Conservation (phyloP, 768 basidiomycete species). For the Mycena kentingensis region DNA sequence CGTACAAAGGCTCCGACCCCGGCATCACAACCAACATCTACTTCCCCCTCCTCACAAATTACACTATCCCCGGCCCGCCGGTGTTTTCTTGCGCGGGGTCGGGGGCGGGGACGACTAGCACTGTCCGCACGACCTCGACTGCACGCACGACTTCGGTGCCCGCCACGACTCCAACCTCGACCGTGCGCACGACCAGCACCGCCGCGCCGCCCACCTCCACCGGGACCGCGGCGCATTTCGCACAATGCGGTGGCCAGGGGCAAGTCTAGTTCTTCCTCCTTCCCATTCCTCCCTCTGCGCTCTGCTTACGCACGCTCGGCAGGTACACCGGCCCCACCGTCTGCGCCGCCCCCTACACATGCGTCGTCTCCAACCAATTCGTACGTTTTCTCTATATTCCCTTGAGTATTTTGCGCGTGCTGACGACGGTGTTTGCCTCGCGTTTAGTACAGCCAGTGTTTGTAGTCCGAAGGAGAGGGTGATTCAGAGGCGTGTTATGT, state of each 20-base stretch:
- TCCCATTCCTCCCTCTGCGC: not conserved
- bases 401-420: too few relatives aligned
- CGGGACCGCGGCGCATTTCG: slow-evolving; percentile 40
- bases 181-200: slow-evolving; percentile 13
- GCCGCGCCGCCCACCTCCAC: slow-evolving; percentile 27
- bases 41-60: slow-evolving; percentile 33
- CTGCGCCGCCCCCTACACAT: slow-evolving; percentile 15
- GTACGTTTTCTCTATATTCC: slow-evolving; percentile 1
- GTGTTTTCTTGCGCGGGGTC: slow-evolving; percentile 34
- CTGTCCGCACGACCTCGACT: slow-evolving; percentile 8
- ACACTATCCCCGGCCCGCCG: slow-evolving; percentile 43
- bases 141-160: slow-evolving; percentile 17
- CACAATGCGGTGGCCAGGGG: slow-evolving; percentile 39
- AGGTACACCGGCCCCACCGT: slow-evolving; percentile 20
- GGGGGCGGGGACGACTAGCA: slow-evolving; percentile 13
- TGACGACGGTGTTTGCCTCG: not conserved
- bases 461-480: too few relatives aligned
- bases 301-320: too few relatives aligned
- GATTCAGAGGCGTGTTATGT: too few relatives aligned
- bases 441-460: slow-evolving; percentile 16
- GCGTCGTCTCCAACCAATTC: slow-evolving; percentile 2
- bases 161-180: slow-evolving; percentile 6
- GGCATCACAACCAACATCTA: slow-evolving; percentile 51
- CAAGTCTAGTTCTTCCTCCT: not conserved
- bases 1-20: slow-evolving; percentile 47